phyloP scores from a whole-genome alignment of 768 basidiomycete species.

The Hygrophorus pudorinus region DNA sequence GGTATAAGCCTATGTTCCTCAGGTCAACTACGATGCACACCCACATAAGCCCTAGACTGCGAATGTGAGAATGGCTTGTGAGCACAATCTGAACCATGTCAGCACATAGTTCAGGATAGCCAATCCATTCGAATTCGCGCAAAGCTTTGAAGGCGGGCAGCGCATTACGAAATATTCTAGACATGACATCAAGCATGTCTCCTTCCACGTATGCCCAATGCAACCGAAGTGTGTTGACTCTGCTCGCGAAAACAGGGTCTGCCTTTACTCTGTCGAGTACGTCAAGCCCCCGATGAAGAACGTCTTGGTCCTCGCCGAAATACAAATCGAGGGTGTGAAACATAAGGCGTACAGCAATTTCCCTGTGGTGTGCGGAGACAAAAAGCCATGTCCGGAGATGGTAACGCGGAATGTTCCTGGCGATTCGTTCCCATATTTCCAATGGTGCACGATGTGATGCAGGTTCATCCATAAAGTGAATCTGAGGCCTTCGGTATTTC shows the following conservation, averaged over 20 bases:
- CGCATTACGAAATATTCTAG: constrained; percentile 54
- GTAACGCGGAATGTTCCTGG: constrained; percentile 49
- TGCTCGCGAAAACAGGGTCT: constrained; percentile 49
- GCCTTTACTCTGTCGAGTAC: constrained; percentile 58
- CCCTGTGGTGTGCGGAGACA: constrained; percentile 52
- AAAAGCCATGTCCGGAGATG: constrained; percentile 64
- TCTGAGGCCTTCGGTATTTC: constrained; percentile 21
- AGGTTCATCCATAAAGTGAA: constrained; percentile 43
- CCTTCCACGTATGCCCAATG: constrained; percentile 67
- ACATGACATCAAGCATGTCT: constrained; percentile 54
- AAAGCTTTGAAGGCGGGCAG: constrained; percentile 54
- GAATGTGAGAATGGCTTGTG: constrained; percentile 41
- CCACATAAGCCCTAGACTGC: constrained; percentile 50
- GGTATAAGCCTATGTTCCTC: background rate
- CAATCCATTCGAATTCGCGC: constrained; percentile 67
- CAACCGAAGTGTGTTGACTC: constrained; percentile 47
- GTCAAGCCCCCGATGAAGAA: constrained; percentile 50
- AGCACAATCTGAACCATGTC: constrained; percentile 55
- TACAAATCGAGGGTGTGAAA: constrained; percentile 62
- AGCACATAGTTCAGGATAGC: constrained; percentile 60
- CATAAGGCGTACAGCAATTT: constrained; percentile 53
- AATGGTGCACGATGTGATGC: constrained; percentile 52
- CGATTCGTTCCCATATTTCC: constrained; percentile 64
- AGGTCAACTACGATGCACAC: constrained; percentile 8
- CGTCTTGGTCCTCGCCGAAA: constrained; percentile 56